Evolutionary conservation across 2,329 filamentous ascomycete species (phyloP), one percentile per base, ranked within the genome.

Genomic region (Talaromyces sp.): DNA sequence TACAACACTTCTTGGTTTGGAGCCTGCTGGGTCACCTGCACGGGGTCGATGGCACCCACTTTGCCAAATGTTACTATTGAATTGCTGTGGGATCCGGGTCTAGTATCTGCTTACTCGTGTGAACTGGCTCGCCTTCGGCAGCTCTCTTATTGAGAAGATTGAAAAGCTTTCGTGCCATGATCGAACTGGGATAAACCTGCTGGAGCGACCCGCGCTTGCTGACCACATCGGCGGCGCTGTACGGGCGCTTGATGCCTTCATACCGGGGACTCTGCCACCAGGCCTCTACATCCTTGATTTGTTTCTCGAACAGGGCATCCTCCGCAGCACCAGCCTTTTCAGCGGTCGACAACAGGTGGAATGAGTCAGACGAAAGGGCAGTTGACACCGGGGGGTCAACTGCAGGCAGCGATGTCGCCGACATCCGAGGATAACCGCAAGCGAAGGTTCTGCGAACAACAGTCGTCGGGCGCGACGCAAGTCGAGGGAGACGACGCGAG

Each of bases 11-110:
- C 93, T 74, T 98, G 95, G 78, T 98, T 91, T 6, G 91, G 86
- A 17, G 95, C 95, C 80, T 98, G 95, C 76, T 99, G 95, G 55
- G 95, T 96, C 95, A 99, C 98, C 79, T 99, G 95, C 11, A 98
- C 88, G n/a, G 95, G 95, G 73, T 99, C 95, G 77, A 99, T 96
- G 63, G 93, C 95, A 68, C 95, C 95, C 90, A 99, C 91, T 93
- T 62, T 70, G 51, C 11, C 17, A 55, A 54, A 2, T 15, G 60
- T 62, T 51, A 62, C 56, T 58, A 39, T 58, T 33, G 25, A 15
- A 39, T 62, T 28, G 17, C 19, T 51, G 22, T 59, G 44, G 22
- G 36, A n/a, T 13, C 44, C 62, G 63, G 27, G 7, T 44, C 8
- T 11, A 54, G 9, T 8, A 11, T n/a, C 11, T 17, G 22, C 87